Conservation (phyloP, 176 grass and related monocot genomes). For the Saccharum officinarum region DNA sequence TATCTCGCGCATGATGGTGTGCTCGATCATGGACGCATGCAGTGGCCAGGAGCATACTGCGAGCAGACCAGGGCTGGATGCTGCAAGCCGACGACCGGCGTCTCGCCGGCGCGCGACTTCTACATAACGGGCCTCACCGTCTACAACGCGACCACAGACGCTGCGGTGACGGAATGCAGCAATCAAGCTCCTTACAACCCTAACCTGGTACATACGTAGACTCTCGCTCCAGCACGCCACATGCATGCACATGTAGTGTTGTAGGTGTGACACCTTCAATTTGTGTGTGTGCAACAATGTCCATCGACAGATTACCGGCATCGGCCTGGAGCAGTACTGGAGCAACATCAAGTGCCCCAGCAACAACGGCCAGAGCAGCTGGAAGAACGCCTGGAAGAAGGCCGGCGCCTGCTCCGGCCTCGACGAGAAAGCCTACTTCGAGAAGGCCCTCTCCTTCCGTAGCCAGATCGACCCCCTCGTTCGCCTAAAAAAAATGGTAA, state of each 20-base stretch:
- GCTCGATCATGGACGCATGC: neutral
- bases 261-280: too few relatives aligned
- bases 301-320: neutral
- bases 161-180: neutral
- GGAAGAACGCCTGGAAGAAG: conserved; percentile 50
- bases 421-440: conserved; percentile 27
- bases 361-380: conserved; percentile 13
- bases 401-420: conserved; percentile 47
- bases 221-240: neutral
- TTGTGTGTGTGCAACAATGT: too few relatives aligned
- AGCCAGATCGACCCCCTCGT: conserved; percentile 20
- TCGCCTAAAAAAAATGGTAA: neutral
- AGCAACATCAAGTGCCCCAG: conserved; percentile 54
- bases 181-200: conserved; percentile 15
- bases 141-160: conserved; percentile 1
- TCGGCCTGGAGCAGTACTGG: conserved; percentile 32
- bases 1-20: neutral
- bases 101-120: conserved; percentile 36
- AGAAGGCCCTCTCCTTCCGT: conserved; percentile 33
- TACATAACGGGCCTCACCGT: conserved; percentile 22
- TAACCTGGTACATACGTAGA: neutral
- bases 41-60: conserved; percentile 55
- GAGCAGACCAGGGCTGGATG: conserved; percentile 30
- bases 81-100: conserved; percentile 30
- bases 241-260: too few relatives aligned